Percentiles rank a stretch among this genome's conserved stretches.
These are phyloP conservation scores for Nannizzia gypsea DNA, from an alignment of 2,329 filamentous ascomycete genomes.

Conservation along the genomic window DNA sequence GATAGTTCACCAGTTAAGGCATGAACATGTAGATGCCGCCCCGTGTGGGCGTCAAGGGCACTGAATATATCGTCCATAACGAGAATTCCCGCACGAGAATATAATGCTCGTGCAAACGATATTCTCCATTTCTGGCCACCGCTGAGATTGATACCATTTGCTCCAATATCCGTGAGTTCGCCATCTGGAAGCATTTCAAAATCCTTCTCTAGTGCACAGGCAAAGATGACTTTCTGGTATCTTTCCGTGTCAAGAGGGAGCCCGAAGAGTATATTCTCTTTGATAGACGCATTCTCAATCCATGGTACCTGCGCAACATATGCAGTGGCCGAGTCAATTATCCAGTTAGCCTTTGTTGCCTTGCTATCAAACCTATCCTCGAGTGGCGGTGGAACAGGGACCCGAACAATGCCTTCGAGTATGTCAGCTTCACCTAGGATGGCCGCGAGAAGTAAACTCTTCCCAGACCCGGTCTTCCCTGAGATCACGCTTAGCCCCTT, in stretches of 20 bases:
- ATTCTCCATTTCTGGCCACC: conserved; percentile 77
- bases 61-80: conserved; percentile 77
- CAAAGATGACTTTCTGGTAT: conserved; percentile 57
- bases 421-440: conserved; percentile 66
- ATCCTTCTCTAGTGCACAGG: conserved; percentile 64
- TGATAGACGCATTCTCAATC: conserved; percentile 72
- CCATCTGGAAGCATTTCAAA: conserved; percentile 64
- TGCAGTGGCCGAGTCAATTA: conserved; percentile 56
- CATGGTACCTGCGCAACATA: conserved; percentile 72
- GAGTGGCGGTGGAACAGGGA: conserved; percentile 37
- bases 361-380: conserved; percentile 49
- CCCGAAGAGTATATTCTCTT: conserved; percentile 68
- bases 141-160: conserved; percentile 72
- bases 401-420: conserved; percentile 48
- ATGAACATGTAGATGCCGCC: conserved; percentile 65
- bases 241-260: conserved; percentile 57
- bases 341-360: conserved; percentile 53
- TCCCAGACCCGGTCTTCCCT: conserved; percentile 66
- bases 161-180: conserved; percentile 68
- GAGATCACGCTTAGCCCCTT: conserved; percentile 63
- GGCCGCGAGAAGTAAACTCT: conserved; percentile 61
- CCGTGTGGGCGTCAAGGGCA: conserved; percentile 68
- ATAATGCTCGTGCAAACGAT: conserved; percentile 66
- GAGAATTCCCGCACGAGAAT: conserved; percentile 64
- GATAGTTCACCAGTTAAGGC: conserved; percentile 62